phyloP scores from a whole-genome alignment of 257 asterid species.

The Solanum dulcamara region DNA sequence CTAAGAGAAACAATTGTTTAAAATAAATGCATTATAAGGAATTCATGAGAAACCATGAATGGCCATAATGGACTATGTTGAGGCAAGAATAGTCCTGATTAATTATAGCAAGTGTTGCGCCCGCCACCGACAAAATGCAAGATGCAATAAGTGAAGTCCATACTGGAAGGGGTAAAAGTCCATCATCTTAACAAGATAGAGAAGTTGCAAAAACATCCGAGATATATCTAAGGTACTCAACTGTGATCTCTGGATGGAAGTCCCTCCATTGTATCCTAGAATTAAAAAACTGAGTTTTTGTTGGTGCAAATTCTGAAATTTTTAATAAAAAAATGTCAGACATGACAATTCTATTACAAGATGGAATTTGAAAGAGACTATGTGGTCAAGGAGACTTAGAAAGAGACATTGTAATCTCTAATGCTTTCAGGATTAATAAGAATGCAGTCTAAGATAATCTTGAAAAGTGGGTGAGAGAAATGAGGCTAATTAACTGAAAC shows the following conservation, averaged over 20 bases:
- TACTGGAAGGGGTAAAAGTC: slow-evolving; percentile 1
- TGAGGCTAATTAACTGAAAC: neutral
- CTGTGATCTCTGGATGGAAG: slow-evolving; percentile 22
- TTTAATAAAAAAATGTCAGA: neutral
- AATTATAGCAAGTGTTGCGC: slow-evolving; percentile 55
- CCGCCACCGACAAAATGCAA: slow-evolving; percentile 56
- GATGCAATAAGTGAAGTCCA: slow-evolving; percentile 42
- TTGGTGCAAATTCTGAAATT: slow-evolving; percentile 27
- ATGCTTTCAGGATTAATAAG: neutral
- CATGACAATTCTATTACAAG: neutral
- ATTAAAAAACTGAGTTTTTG: slow-evolving; percentile 20
- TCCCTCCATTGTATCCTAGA: slow-evolving; percentile 45
- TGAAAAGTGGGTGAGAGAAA: neutral
- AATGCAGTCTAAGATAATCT: neutral
- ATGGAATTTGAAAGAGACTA: neutral
- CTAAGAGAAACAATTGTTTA: neutral
- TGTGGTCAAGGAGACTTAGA: neutral
- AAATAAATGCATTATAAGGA: neutral
- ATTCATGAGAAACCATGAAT: neutral
- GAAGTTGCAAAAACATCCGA: slow-evolving; percentile 5
- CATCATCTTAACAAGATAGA: slow-evolving; percentile 2
- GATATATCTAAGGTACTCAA: slow-evolving; percentile 21
- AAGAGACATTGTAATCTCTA: neutral
- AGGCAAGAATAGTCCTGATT: slow-evolving; percentile 63
- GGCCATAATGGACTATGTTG: neutral